Evolutionary conservation across 1,284 basidiomycete genomes (phyloP).

Genomic region (Rhodofomes roseus): DNA sequence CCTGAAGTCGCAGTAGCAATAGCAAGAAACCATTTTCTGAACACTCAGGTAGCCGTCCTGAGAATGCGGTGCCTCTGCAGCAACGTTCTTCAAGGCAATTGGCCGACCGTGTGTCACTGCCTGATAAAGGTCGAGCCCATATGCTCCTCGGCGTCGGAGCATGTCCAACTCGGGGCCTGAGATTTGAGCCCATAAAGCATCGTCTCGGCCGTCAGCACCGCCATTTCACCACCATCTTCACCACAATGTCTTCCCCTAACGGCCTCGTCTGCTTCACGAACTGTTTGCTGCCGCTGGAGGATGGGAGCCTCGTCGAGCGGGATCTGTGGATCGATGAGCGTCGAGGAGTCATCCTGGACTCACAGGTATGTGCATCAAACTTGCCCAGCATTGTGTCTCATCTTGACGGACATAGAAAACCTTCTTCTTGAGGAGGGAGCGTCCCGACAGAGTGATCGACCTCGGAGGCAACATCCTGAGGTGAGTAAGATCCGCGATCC

Average conservation of each 20-base stretch:
- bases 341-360: conserved; percentile 65
- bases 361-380: conserved; percentile 48
- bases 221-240: neutral
- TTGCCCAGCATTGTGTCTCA: too few species aligned
- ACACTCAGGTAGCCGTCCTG: too few species aligned
- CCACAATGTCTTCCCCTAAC: conserved; percentile 43
- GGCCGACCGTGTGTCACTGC: neutral
- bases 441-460: conserved; percentile 63
- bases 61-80: too few species aligned
- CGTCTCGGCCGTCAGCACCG: conserved; percentile 3
- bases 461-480: conserved; percentile 72
- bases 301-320: conserved; percentile 64
- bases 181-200: neutral
- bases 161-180: conserved; percentile 1
- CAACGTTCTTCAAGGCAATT: neutral
- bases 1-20: too few species aligned
- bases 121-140: conserved; percentile 8
- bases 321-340: conserved; percentile 78
- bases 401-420: conserved; percentile 51
- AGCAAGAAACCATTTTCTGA: too few species aligned
- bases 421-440: conserved; percentile 58
- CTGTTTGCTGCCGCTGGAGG: conserved; percentile 71
- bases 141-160: conserved; percentile 6
- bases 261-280: conserved; percentile 82
- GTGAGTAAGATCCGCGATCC: conserved; percentile 29